These are phyloP conservation scores for Neonothopanus nambi DNA, from an alignment of 1,284 basidiomycete genomes.

Conservation along the genomic window DNA sequence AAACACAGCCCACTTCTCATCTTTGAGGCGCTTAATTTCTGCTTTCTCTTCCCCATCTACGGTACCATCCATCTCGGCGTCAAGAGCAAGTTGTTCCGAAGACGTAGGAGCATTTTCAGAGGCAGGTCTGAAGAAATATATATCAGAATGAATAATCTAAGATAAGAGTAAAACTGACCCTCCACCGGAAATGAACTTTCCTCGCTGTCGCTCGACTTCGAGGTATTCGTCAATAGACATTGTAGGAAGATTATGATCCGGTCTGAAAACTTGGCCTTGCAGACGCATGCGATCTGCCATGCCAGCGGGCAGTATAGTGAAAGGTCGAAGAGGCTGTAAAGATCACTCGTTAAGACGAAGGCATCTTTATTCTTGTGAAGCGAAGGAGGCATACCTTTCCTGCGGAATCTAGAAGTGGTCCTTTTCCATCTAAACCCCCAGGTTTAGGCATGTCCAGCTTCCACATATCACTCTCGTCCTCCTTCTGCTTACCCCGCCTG, in stretches of 20 bases:
- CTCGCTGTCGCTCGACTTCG: constrained; percentile 79
- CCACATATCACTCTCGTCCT: constrained; percentile 67
- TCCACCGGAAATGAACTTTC: constrained; percentile 86
- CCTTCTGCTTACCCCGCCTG: constrained; percentile 32
- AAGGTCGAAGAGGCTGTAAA: constrained; percentile 52
- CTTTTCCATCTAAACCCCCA: constrained; percentile 47
- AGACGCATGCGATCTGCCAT: constrained; percentile 68
- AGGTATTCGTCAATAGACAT: constrained; percentile 98
- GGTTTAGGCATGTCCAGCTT: constrained; percentile 60
- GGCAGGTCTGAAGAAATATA: constrained; percentile 53
- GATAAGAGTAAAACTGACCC: constrained; percentile 57
- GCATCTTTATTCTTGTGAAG: background rate
- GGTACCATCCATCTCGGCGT: constrained; percentile 86
- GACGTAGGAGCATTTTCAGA: constrained; percentile 70
- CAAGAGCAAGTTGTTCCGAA: constrained; percentile 74
- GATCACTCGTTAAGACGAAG: background rate
- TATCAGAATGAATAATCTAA: constrained; percentile 5
- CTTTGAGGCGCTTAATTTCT: constrained; percentile 79
- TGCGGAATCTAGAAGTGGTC: constrained; percentile 69
- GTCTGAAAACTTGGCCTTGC: constrained; percentile 82
- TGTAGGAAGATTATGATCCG: constrained; percentile 86
- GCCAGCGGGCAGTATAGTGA: constrained; percentile 85
- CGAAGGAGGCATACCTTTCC: constrained; percentile 63
- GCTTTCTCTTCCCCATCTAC: constrained; percentile 64
- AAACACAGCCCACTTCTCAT: constrained; percentile 86